Conservation (phyloP, 2,329 filamentous ascomycete genomes). For the Alternaria arborescens region DNA sequence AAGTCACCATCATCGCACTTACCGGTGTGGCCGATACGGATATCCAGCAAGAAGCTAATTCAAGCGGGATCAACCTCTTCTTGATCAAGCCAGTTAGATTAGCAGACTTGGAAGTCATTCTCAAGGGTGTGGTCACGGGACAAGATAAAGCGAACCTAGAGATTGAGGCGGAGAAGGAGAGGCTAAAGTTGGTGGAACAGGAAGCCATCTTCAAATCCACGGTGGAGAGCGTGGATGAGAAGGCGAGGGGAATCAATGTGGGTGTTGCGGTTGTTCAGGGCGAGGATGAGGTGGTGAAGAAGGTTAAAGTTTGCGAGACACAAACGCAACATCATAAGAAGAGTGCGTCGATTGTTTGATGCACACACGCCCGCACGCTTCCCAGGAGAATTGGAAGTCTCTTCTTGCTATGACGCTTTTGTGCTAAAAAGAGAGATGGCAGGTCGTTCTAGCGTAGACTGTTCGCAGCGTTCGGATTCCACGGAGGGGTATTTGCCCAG, state of each 20-base stretch:
- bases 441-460: neutral
- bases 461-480: neutral
- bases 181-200: constrained; percentile 4
- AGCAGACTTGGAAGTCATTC: constrained; percentile 54
- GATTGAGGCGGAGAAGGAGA: constrained; percentile 20
- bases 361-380: no score
- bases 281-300: constrained; percentile 5
- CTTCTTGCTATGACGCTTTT: neutral
- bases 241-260: constrained; percentile 9
- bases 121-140: constrained; percentile 46
- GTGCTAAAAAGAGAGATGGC: neutral
- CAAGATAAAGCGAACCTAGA: constrained; percentile 36
- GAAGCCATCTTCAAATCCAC: constrained; percentile 9
- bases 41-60: constrained; percentile 61
- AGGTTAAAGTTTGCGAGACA: neutral
- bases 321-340: constrained; percentile 10
- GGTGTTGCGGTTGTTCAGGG: constrained; percentile 13
- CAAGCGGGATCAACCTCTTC: constrained; percentile 63
- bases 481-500: neutral
- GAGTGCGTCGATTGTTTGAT: constrained; percentile 12
- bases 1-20: constrained; percentile 61
- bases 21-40: constrained; percentile 62
- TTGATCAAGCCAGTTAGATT: constrained; percentile 63
- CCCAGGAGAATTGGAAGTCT: neutral
- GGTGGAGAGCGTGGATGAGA: neutral